Conservation (phyloP, 306 rosid genomes). For the Dalbergia cultrata region DNA sequence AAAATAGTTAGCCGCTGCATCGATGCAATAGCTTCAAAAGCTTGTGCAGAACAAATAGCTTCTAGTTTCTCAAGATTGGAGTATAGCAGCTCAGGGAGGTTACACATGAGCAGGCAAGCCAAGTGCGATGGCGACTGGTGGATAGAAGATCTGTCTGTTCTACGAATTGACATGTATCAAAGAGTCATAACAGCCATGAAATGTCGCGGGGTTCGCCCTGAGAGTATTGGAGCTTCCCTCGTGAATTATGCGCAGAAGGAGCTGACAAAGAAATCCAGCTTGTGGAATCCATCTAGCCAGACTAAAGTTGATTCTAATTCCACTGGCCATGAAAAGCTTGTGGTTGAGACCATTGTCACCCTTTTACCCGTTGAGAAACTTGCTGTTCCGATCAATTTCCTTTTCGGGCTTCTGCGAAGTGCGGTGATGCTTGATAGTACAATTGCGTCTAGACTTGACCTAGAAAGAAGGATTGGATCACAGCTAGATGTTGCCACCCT, state of each 20-base stretch:
- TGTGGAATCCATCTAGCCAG: slow-evolving; percentile 85
- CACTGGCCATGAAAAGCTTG: slow-evolving; percentile 74
- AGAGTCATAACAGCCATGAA: slow-evolving; percentile 95
- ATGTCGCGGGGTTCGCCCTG: slow-evolving; percentile 95
- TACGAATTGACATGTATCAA: slow-evolving; percentile 83
- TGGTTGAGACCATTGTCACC: slow-evolving; percentile 87
- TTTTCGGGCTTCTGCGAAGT: slow-evolving; percentile 88
- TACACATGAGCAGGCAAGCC: slow-evolving; percentile 92
- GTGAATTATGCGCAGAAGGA: slow-evolving; percentile 92
- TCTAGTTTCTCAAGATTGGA: slow-evolving; percentile 96
- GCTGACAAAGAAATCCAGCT: slow-evolving; percentile 80
- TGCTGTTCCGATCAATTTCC: slow-evolving; percentile 85
- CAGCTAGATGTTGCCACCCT: slow-evolving; percentile 92
- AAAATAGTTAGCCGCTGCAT: slow-evolving; percentile 83
- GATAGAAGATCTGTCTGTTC: slow-evolving; percentile 95
- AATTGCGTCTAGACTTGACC: slow-evolving; percentile 78
- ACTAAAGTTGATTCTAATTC: slow-evolving; percentile 75
- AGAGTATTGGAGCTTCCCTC: slow-evolving; percentile 90
- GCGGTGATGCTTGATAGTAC: slow-evolving; percentile 90
- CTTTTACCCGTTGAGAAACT: slow-evolving; percentile 93
- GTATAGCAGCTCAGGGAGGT: slow-evolving; percentile 97
- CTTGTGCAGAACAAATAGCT: slow-evolving; percentile 98
- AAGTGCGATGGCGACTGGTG: slow-evolving; percentile 97
- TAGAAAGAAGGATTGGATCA: slow-evolving; percentile 96
- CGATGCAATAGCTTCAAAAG: slow-evolving; percentile 93